A percentile compares a stretch with the other conserved stretches of the same genome.
Evolutionary conservation across 176 grass and related monocot genomes (phyloP).

Genomic region (Dendrocalamus sinicus): DNA sequence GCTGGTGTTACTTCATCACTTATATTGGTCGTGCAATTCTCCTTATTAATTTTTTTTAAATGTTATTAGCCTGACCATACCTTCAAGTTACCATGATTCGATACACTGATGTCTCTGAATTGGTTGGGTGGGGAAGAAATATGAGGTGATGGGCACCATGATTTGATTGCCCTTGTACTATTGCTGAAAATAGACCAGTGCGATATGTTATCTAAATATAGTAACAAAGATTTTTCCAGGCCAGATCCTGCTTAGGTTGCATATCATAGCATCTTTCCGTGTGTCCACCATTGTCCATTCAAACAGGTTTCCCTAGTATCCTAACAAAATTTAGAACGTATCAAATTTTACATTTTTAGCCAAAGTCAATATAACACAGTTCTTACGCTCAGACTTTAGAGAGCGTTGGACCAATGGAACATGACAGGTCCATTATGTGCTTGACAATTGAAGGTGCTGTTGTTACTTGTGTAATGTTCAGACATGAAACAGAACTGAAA

Average conservation of each 20-base stretch:
- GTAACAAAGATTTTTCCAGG: neutral
- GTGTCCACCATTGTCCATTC: neutral
- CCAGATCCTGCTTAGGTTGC: neutral
- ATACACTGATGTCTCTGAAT: too few relatives aligned
- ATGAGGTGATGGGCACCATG: neutral
- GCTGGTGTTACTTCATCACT: neutral
- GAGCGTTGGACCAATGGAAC: neutral
- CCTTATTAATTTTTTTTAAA: neutral
- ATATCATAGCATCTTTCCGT: neutral
- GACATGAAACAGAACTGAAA: neutral
- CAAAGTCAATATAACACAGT: neutral
- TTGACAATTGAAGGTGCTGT: neutral
- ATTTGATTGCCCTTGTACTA: neutral
- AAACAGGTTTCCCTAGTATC: neutral
- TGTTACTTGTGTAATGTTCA: neutral
- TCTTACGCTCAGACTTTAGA: neutral
- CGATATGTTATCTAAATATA: neutral
- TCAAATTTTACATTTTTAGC: neutral
- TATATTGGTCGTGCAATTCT: neutral
- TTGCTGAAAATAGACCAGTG: neutral
- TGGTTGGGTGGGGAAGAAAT: neutral
- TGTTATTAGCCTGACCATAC: neutral
- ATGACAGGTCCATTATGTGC: neutral
- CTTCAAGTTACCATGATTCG: neutral
- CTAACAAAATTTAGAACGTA: neutral